These are phyloP conservation scores for Paecilomyces sp. DNA, from an alignment of 2,329 filamentous ascomycete species.

Conservation along the genomic window DNA sequence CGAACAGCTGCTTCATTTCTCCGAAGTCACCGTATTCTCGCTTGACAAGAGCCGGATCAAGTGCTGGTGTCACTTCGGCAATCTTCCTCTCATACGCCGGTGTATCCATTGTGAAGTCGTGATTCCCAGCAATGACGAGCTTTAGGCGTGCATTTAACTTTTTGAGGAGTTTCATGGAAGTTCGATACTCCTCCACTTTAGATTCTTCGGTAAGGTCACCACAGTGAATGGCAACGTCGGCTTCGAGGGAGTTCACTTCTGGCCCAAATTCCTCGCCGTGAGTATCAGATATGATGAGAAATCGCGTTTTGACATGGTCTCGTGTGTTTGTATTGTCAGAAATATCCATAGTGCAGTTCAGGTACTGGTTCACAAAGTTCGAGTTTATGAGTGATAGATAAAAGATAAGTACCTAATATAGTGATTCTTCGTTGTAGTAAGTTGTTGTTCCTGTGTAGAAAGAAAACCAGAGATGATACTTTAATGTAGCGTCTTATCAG, in stretches of 20 bases:
- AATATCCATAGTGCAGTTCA: not conserved
- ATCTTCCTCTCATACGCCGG: constrained; percentile 29
- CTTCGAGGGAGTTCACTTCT: constrained; percentile 19
- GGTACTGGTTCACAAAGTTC: not conserved
- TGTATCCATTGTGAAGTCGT: constrained; percentile 42
- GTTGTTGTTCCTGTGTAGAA: no score
- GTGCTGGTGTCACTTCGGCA: constrained; percentile 14
- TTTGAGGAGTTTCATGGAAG: constrained; percentile 37
- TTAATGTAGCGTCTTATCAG: not conserved
- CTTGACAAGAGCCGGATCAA: constrained; percentile 21
- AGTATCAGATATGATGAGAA: constrained; percentile 43
- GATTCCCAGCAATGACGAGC: constrained; percentile 50
- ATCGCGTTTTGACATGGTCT: constrained; percentile 28
- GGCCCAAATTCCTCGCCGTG: constrained; percentile 25
- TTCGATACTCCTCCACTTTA: constrained; percentile 33
- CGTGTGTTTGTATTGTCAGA: not conserved
- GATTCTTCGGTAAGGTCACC: constrained; percentile 45
- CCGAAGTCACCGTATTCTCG: constrained; percentile 35
- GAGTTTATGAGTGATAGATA: not conserved
- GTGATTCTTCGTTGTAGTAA: no score
- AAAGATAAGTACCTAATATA: no score
- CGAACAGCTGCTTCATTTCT: constrained; percentile 34
- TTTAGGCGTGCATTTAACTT: constrained; percentile 44
- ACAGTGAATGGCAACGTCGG: constrained; percentile 48
- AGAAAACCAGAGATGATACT: no score